phyloP scores from a whole-genome alignment of 2,329 filamentous ascomycete species.

The Fusarium xyrophilum region DNA sequence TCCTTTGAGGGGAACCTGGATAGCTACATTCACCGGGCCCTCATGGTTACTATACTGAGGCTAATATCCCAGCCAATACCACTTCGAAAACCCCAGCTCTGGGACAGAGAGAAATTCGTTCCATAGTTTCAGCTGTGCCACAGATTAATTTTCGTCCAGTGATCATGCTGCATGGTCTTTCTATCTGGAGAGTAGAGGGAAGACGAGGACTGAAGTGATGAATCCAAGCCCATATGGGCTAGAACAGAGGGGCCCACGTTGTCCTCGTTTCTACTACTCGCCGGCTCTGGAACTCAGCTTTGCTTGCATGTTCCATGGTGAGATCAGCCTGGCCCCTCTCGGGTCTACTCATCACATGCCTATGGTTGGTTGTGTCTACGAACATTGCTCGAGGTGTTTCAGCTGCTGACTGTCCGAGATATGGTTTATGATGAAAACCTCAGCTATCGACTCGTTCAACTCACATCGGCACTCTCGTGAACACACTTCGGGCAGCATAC shows the following conservation, averaged over 20 bases:
- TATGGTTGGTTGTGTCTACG: not conserved
- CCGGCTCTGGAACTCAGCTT: too few relatives aligned
- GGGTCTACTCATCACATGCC: too few relatives aligned
- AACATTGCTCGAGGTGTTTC: not conserved
- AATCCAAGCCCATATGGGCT: too few relatives aligned
- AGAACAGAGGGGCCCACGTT: too few relatives aligned
- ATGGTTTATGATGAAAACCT: too few relatives aligned
- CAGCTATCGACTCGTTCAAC: too few relatives aligned
- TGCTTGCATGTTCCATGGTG: too few relatives aligned
- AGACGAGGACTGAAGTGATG: not conserved
- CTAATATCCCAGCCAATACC: not conserved
- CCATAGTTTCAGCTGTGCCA: not conserved
- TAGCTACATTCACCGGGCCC: not conserved
- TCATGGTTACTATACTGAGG: not conserved
- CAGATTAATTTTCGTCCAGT: accelerated
- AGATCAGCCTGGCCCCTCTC: too few relatives aligned
- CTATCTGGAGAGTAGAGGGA: accelerated
- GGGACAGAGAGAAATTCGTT: too few relatives aligned
- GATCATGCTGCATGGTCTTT: too few relatives aligned
- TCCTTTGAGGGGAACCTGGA: too few relatives aligned
- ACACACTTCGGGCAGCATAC: not conserved
- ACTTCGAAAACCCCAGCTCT: not conserved
- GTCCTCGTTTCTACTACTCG: too few relatives aligned
- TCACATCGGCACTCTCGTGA: not conserved
- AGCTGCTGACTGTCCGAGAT: not conserved